phyloP scores from a whole-genome alignment of 352 stramenopile species.

The Pythium myriotylum region DNA sequence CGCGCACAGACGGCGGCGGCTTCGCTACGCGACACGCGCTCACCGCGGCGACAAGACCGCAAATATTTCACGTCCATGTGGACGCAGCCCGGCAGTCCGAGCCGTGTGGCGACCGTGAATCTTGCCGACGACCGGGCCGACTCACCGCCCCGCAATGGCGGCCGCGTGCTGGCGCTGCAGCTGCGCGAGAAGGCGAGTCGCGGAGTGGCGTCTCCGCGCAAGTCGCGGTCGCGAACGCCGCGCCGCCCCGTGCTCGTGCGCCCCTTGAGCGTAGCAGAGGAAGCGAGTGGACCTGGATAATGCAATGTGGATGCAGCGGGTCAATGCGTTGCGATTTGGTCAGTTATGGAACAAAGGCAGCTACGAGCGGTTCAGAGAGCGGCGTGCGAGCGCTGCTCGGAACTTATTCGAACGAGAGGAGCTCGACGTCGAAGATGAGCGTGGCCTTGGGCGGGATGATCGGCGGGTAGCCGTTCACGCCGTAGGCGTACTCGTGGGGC shows the following conservation, averaged over 20 bases:
- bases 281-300: not conserved
- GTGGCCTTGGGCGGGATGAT: conserved; percentile 92
- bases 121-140: not conserved
- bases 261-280: not conserved
- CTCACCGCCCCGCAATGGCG: conserved; percentile 7
- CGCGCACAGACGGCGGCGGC: conserved; percentile 45
- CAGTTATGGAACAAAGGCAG: too few relatives aligned
- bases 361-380: too few relatives aligned
- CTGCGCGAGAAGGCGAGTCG: conserved; percentile 9
- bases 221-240: not conserved
- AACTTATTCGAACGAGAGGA: conserved; percentile 79
- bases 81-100: conserved; percentile 31
- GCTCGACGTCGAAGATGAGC: conserved; percentile 94
- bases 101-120: not conserved
- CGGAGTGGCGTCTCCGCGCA: not conserved
- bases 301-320: not conserved
- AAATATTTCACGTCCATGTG: conserved; percentile 74
- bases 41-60: conserved; percentile 37
- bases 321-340: not conserved
- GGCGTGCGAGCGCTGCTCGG: too few relatives aligned
- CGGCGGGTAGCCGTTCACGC: conserved; percentile 83
- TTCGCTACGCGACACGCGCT: conserved; percentile 30
- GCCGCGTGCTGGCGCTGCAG: conserved; percentile 12
- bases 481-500: conserved; percentile 95
- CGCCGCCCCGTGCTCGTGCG: not conserved